Conservation (phyloP, 1,139 yeast genomes). For the Lodderomyces parapsilosis region DNA sequence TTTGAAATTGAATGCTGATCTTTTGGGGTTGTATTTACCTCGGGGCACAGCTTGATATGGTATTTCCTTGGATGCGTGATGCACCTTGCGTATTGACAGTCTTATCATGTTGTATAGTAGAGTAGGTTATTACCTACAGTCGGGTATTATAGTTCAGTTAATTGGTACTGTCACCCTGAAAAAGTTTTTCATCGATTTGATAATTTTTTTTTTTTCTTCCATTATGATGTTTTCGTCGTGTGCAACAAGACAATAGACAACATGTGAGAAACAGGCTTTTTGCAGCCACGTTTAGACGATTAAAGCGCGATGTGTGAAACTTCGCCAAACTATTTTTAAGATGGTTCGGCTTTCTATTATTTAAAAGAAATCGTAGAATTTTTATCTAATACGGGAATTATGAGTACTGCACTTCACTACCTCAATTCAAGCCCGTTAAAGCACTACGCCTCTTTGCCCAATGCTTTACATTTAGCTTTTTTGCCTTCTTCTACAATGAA, state of each 20-base stretch:
- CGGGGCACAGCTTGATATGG: constrained; percentile 38
- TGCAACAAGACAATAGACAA: constrained; percentile 1
- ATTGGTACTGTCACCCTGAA: not conserved
- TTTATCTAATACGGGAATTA: too few relatives aligned
- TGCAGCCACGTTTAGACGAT: not conserved
- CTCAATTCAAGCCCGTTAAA: too few relatives aligned
- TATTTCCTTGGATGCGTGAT: constrained; percentile 14
- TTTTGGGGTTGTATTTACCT: constrained; percentile 36
- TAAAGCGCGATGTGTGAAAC: not conserved
- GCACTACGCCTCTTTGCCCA: too few relatives aligned
- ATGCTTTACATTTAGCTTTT: too few relatives aligned
- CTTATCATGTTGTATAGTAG: constrained; percentile 9
- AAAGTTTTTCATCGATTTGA: constrained; percentile 4
- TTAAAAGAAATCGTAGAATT: too few relatives aligned
- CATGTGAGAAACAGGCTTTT: not conserved
- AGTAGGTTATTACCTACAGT: not conserved
- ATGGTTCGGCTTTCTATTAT: too few relatives aligned
- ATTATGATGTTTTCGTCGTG: not conserved
- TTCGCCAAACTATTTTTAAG: not conserved
- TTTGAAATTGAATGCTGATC: constrained; percentile 45
- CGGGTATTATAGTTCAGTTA: not conserved
- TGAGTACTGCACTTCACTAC: too few relatives aligned
- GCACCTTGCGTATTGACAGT: constrained; percentile 13
- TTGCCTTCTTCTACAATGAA: too few relatives aligned
- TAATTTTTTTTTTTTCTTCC: constrained; percentile 1